These are phyloP conservation scores for Penicillium turbatum DNA, from an alignment of 495 filamentous ascomycete species.

Conservation along the genomic window DNA sequence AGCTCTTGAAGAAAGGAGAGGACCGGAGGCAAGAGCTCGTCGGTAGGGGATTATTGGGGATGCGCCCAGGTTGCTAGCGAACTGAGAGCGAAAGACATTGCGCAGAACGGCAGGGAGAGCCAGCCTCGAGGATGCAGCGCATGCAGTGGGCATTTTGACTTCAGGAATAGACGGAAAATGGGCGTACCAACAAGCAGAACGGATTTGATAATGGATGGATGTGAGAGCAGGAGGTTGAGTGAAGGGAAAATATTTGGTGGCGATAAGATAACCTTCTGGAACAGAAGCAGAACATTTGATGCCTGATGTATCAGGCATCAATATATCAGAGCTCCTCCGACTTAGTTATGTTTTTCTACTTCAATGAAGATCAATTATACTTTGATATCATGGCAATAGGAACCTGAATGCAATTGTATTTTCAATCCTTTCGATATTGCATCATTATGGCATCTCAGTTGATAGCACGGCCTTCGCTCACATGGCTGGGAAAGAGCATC, in stretches of 20 bases:
- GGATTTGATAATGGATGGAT: not conserved
- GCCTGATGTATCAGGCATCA: constrained; percentile 7
- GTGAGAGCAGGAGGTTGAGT: not conserved
- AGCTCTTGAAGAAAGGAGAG: not conserved
- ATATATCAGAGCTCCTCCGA: not conserved
- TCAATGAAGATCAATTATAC: no score
- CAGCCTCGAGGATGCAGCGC: constrained; percentile 22
- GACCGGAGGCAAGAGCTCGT: constrained; percentile 2
- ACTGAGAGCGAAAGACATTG: constrained; percentile 23
- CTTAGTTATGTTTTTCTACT: no score
- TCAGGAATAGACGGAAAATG: not conserved
- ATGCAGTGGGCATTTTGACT: constrained; percentile 18
- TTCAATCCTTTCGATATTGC: no score
- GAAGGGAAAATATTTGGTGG: constrained; percentile 12
- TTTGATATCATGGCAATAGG: no score
- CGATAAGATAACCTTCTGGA: constrained; percentile 18
- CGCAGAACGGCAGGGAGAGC: constrained; percentile 23
- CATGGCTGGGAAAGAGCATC: no score
- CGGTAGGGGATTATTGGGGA: constrained; percentile 4
- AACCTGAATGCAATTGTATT: no score
- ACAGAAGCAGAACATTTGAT: not conserved
- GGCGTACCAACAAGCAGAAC: not conserved
- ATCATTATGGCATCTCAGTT: no score
- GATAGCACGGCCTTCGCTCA: no score
- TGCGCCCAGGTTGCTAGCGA: constrained; percentile 11